Percentiles rank a stretch among this genome's conserved stretches.
These are phyloP conservation scores for Macrophomina tecta DNA, from an alignment of 2,329 filamentous ascomycete genomes.

Conservation along the genomic window DNA sequence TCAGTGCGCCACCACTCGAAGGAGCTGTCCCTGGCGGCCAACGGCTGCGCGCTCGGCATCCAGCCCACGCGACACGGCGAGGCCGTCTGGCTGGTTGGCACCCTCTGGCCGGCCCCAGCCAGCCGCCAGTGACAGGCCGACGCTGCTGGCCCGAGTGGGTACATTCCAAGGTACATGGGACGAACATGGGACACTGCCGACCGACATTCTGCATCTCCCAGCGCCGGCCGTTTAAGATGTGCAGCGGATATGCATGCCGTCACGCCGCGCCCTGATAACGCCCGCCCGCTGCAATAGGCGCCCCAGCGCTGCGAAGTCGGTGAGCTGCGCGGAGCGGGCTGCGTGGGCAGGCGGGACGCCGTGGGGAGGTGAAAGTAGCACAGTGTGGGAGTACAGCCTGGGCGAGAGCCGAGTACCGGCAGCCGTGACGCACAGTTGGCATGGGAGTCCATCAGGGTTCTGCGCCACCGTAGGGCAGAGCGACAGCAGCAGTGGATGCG, in stretches of 20 bases:
- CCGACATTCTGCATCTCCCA: slow-evolving; percentile 22
- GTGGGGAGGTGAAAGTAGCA: not conserved
- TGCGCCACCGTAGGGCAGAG: slow-evolving; percentile 13
- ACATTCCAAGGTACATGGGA: slow-evolving; percentile 3
- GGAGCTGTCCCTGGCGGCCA: not conserved
- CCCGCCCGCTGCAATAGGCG: not conserved
- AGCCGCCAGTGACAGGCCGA: not conserved
- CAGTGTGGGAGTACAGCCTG: too few relatives aligned
- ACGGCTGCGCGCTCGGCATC: slow-evolving; percentile 21
- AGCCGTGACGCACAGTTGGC: not conserved
- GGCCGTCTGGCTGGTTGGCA: not conserved
- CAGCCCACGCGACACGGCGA: slow-evolving; percentile 5
- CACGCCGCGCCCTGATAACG: slow-evolving; percentile 23
- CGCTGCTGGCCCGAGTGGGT: slow-evolving; percentile 10
- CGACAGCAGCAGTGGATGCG: not conserved
- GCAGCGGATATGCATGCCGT: slow-evolving; percentile 22
- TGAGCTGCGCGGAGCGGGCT: not conserved
- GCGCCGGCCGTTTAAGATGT: slow-evolving; percentile 15
- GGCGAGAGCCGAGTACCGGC: not conserved
- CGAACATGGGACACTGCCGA: slow-evolving; percentile 8
- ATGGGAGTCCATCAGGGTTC: not conserved
- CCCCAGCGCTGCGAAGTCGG: slow-evolving; percentile 11
- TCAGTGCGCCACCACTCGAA: slow-evolving; percentile 11
- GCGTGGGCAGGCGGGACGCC: not conserved
- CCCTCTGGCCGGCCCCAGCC: slow-evolving; percentile 6